Base-by-base conservation (phyloP, 176 grass and related monocot species). In the Stipa capillata region DNA sequence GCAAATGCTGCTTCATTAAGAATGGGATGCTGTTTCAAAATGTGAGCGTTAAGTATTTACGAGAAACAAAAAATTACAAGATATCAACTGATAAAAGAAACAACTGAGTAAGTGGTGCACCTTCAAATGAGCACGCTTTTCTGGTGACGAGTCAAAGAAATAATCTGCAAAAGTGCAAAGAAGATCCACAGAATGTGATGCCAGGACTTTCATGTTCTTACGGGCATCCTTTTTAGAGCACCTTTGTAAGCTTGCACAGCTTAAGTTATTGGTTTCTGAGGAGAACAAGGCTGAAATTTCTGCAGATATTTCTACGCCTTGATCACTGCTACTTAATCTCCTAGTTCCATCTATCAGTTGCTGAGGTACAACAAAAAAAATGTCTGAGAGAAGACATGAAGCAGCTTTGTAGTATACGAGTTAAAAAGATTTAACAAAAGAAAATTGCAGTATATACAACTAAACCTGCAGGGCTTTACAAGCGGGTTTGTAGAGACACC, bases 121-220 rank as follows among this genome's bases (percentile, higher is more conserved):
- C 95, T 90, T 94, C 63, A 97, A 81, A 81, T 88, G 37, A 73
- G 55, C 73, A 87, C 77, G 91, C 57, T 97, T 97, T 85, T 94
- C 95, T 58, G 70, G n/a, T n/a, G n/a, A 65, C 55, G 91, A 86
- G 45, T 87, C 85, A 35, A 90, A 65, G 55, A 90, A 97, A 73
- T 85, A 78, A 77, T 97, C 85, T 80, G 79, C 36, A 60, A 87
- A 80, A 79, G 85, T 79, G 70, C 74, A 84, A 72, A 97, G 87
- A 81, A 97, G 87, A 83, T 88, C 75, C 66, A 89, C 53, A 48
- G 90, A 89, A 91, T 85, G 80, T 70, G 87, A 92, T 65, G 68
- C 55, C 31, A 98, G 59, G 67, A 78, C 80, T 82, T 92, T 92
- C 84, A 98, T 64, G 55, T 86, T 89, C 70, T 92, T 90, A 49